Evolutionary conservation across 2,329 filamentous ascomycete species (phyloP), one percentile per base, ranked within the genome.

Genomic region (Diaporthe eres): DNA sequence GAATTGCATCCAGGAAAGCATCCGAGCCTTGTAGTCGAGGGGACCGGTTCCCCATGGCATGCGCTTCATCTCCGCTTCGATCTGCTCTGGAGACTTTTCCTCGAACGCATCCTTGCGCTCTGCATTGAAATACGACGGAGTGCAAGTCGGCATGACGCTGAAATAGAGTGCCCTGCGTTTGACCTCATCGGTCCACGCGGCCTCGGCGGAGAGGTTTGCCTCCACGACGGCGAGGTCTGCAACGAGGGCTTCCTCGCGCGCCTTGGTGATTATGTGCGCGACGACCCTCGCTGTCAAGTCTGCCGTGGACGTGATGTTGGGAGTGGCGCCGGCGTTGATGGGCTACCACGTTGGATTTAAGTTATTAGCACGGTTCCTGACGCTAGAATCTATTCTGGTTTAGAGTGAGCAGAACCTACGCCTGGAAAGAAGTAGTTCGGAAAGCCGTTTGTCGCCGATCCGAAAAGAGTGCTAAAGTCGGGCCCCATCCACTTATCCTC

Each of bases 151-250:
- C 63, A 51, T 37, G 28, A 51, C 44, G 44, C 44, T 67, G 8
- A 67, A 67, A 31, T 22, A 67, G 28, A 67, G 19, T 2, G 63
- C 63, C 31, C 63, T 67, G 31, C 63, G 28, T n/a, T 51, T 49
- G 6, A 67, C 44, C 22, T 67, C 63, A 3, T 67, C 44, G 19
- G 63, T 67, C 63, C 44, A 67, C 28, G 6, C 17, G 10, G 47
- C 15, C 22, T 67, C 63, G 28, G 63, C 42, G 7, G 19, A 25
- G 10, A 31, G 17, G 19, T 49, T 49, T 13, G 42, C 61, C 28
- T 67, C 61, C 8, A 67, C 44, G 1, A 67, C 12, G 4, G 31
- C 63, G 1, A 3, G 19, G 7, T 67, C 63, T 51, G 63, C 28
- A 5, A 19, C 28, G 0, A n/a, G 0, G 12, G 63, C 44, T 25